phyloP scores from a whole-genome alignment of 345 rosid genomes.

The Clarkia xantiana region DNA sequence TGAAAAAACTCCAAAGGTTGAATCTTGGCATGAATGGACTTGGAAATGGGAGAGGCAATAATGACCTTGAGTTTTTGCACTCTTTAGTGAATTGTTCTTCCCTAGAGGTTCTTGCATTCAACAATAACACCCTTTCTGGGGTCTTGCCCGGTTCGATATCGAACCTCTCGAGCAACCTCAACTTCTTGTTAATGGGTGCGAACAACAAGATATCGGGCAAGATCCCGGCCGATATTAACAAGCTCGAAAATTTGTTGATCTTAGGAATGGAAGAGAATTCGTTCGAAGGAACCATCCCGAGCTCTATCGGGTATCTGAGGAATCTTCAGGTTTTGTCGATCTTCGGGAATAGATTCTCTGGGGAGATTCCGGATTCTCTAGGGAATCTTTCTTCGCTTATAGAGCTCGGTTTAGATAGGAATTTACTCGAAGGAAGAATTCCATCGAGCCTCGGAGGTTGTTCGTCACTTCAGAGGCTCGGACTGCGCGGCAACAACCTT shows the following conservation, averaged over 20 bases:
- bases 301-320: slow-evolving; percentile 9
- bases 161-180: slow-evolving; percentile 13
- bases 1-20: slow-evolving; percentile 10
- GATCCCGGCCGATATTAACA: slow-evolving; percentile 11
- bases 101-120: slow-evolving; percentile 13
- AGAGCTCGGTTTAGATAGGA: slow-evolving; percentile 9
- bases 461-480: slow-evolving; percentile 11
- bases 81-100: slow-evolving; percentile 17
- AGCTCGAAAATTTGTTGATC: slow-evolving; percentile 5
- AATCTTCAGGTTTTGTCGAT: slow-evolving; percentile 14
- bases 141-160: slow-evolving; percentile 9
- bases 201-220: slow-evolving; percentile 17
- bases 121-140: slow-evolving; percentile 12
- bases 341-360: slow-evolving; percentile 16
- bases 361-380: slow-evolving; percentile 28
- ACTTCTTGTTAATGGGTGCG: slow-evolving; percentile 9
- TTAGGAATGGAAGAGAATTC: slow-evolving; percentile 13
- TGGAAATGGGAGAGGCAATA: slow-evolving; percentile 11
- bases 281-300: slow-evolving; percentile 14
- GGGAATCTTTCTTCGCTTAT: slow-evolving; percentile 25
- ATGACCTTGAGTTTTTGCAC: slow-evolving; percentile 15
- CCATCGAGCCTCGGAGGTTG: slow-evolving; percentile 22
- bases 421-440: slow-evolving; percentile 22
- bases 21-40: slow-evolving; percentile 13
- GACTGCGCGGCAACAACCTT: slow-evolving; percentile 7